phyloP scores from a whole-genome alignment of 1,284 basidiomycete species.

The Leccinum glutinopallens region DNA sequence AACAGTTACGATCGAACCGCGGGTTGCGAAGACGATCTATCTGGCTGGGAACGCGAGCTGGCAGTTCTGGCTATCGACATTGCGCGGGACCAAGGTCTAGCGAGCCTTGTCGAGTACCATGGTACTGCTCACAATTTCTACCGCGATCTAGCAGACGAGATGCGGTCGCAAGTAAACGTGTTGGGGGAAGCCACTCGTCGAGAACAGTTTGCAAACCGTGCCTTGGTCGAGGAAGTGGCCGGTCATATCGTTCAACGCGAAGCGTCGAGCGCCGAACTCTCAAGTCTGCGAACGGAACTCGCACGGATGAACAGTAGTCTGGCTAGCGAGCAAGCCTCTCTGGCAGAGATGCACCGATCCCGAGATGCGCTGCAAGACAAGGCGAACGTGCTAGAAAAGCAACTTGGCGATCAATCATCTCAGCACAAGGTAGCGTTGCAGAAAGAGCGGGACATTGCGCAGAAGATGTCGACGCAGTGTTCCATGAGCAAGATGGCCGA shows the following conservation, averaged over 20 bases:
- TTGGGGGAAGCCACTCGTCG: slow-evolving; percentile 34
- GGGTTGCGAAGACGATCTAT: slow-evolving; percentile 4
- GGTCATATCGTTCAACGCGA: slow-evolving; percentile 42
- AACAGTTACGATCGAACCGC: slow-evolving; percentile 5
- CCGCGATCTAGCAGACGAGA: slow-evolving; percentile 35
- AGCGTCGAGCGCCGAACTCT: slow-evolving; percentile 42
- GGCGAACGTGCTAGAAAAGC: slow-evolving; percentile 23
- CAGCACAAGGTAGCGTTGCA: slow-evolving; percentile 41
- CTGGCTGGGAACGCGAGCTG: slow-evolving; percentile 24
- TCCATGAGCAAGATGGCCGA: slow-evolving; percentile 62
- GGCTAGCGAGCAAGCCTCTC: slow-evolving; percentile 22
- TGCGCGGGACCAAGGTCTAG: slow-evolving; percentile 18
- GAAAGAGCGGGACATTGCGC: slow-evolving; percentile 53
- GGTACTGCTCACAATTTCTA: slow-evolving; percentile 38
- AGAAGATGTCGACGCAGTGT: slow-evolving; percentile 50
- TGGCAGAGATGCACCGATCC: slow-evolving; percentile 24
- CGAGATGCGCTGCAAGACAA: slow-evolving; percentile 37
- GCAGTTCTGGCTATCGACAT: slow-evolving; percentile 22
- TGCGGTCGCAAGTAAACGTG: slow-evolving; percentile 34
- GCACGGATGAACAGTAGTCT: slow-evolving; percentile 31
- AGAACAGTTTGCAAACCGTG: slow-evolving; percentile 38
- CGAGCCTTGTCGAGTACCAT: slow-evolving; percentile 21
- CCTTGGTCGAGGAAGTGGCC: slow-evolving; percentile 41
- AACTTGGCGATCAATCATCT: slow-evolving; percentile 30
- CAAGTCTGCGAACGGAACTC: slow-evolving; percentile 42